Percentiles rank a stretch among this genome's conserved stretches.
These are phyloP conservation scores for Saccharomyces hybrid DNA, from an alignment of 1,139 yeast genomes.

Conservation along the genomic window DNA sequence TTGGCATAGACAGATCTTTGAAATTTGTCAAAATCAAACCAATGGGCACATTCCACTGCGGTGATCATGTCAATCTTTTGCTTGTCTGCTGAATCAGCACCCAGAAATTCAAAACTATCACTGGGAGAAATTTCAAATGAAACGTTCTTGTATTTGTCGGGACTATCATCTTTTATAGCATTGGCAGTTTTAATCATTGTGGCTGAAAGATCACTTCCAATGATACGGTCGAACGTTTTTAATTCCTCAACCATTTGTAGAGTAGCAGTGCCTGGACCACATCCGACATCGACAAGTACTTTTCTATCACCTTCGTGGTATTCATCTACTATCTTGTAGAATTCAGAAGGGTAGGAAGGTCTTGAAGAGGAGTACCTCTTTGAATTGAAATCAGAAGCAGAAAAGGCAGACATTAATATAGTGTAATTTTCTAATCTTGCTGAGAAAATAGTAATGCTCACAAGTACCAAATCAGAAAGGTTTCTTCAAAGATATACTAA, in stretches of 20 bases:
- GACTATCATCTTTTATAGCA: conserved; percentile 8
- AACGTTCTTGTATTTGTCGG: neutral
- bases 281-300: conserved; percentile 58
- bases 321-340: conserved; percentile 40
- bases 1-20: conserved; percentile 45
- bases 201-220: conserved; percentile 60
- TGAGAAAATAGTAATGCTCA: neutral
- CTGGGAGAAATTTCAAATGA: conserved; percentile 31
- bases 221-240: conserved; percentile 35
- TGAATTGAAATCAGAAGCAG: conserved; percentile 52
- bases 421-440: neutral
- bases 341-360: conserved; percentile 53
- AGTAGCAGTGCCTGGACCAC: conserved; percentile 78
- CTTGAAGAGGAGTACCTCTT: conserved; percentile 52
- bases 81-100: conserved; percentile 11
- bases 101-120: conserved; percentile 23
- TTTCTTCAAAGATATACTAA: neutral
- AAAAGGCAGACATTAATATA: conserved; percentile 48
- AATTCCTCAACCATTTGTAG: conserved; percentile 40
- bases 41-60: conserved; percentile 71
- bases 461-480: neutral
- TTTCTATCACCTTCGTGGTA: conserved; percentile 35
- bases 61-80: conserved; percentile 51
- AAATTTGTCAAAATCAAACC: conserved; percentile 54
- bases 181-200: conserved; percentile 52